A percentile compares a stretch with the other conserved stretches of the same genome.
phyloP scores from a whole-genome alignment of 768 basidiomycete species.

The Termitomyces bulborhizus region DNA sequence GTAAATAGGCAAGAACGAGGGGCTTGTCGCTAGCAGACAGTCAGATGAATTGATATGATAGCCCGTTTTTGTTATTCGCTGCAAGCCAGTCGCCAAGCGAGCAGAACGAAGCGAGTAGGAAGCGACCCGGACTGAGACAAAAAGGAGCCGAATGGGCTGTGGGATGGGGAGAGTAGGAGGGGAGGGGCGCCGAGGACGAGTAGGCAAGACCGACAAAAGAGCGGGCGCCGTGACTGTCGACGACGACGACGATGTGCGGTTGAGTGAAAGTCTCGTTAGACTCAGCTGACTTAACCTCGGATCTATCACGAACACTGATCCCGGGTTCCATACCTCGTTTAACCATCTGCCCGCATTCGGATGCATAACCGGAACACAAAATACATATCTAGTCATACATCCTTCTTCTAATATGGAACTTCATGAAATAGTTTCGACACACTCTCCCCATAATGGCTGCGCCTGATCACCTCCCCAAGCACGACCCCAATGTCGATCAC shows the following conservation, averaged over 20 bases:
- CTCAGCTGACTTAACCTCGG: slow-evolving; percentile 20
- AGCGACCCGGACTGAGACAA: slow-evolving; percentile 9
- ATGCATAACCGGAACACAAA: slow-evolving; percentile 5
- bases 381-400: slow-evolving; percentile 4
- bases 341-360: slow-evolving; percentile 8
- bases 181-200: neutral
- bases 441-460: slow-evolving; percentile 97
- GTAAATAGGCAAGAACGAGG: slow-evolving; percentile 18
- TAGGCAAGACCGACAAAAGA: slow-evolving; percentile 5
- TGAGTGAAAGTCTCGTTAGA: slow-evolving; percentile 8
- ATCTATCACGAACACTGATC: slow-evolving; percentile 16
- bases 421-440: slow-evolving; percentile 86
- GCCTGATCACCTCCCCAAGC: slow-evolving; percentile 91
- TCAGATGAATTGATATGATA: slow-evolving; percentile 5
- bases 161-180: neutral
- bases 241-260: slow-evolving; percentile 10
- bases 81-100: slow-evolving; percentile 12
- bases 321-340: slow-evolving; percentile 8
- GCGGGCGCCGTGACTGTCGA: slow-evolving; percentile 13
- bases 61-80: slow-evolving; percentile 13
- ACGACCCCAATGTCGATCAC: slow-evolving; percentile 94
- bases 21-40: slow-evolving; percentile 10
- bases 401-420: slow-evolving; percentile 64
- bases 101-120: slow-evolving; percentile 16
- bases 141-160: slow-evolving; percentile 8